These are phyloP conservation scores for Annulohypoxylon maeteangense DNA, from an alignment of 495 filamentous ascomycete genomes.

Conservation along the genomic window DNA sequence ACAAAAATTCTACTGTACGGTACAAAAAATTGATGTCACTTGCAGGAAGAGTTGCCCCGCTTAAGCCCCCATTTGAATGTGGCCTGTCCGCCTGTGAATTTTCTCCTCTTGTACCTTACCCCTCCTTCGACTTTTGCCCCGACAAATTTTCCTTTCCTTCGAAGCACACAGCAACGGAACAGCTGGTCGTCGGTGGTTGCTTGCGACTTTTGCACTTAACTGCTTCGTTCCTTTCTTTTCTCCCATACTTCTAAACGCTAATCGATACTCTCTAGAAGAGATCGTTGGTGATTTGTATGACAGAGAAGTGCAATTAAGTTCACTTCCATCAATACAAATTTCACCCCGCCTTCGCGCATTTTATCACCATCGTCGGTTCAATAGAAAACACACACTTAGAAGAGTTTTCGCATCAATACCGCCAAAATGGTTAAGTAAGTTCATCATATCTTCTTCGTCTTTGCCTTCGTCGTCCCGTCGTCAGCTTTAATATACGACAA, in stretches of 20 bases:
- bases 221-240: conserved; percentile 24
- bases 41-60: conserved; percentile 3
- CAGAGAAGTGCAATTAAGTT: conserved; percentile 37
- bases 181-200: conserved; percentile 49
- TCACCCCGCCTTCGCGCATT: conserved; percentile 32
- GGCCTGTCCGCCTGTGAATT: conserved; percentile 29
- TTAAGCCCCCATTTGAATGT: conserved; percentile 19
- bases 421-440: conserved; percentile 99
- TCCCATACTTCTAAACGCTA: conserved; percentile 20
- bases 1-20: conserved; percentile 13
- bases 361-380: conserved; percentile 37
- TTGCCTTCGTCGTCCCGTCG: not conserved
- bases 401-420: conserved; percentile 69
- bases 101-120: conserved; percentile 43
- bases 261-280: conserved; percentile 38
- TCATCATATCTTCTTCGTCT: conserved; percentile 5
- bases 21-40: conserved; percentile 29
- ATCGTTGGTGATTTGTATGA: conserved; percentile 34
- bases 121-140: conserved; percentile 35
- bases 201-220: conserved; percentile 45
- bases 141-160: conserved; percentile 43
- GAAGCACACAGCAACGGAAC: conserved; percentile 33
- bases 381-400: conserved; percentile 42
- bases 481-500: not conserved
- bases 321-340: conserved; percentile 35